Percentiles rank a stretch among this genome's conserved stretches.
Conservation (phyloP, 768 basidiomycete species). For the Trametes sanguinea region DNA sequence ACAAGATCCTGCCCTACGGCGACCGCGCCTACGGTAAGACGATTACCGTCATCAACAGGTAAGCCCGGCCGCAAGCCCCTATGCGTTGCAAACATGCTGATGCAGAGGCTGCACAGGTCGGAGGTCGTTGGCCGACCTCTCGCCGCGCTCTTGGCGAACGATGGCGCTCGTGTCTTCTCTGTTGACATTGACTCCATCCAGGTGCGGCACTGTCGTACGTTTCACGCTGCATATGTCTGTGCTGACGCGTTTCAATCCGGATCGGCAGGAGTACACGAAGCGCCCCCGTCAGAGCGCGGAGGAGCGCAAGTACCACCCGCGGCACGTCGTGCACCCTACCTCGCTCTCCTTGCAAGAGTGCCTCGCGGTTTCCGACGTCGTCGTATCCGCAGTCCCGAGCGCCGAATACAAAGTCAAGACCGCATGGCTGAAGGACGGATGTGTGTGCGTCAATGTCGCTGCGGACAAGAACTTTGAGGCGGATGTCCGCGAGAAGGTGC, state of each 20-base stretch:
- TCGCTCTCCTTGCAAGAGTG: constrained; percentile 74
- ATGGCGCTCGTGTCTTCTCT: constrained; percentile 93
- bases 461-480: constrained; percentile 96
- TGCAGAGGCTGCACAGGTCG: constrained; percentile 54
- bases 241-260: not conserved
- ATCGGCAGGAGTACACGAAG: constrained; percentile 85
- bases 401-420: constrained; percentile 88
- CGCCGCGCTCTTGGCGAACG: constrained; percentile 94
- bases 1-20: constrained; percentile 87
- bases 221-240: not conserved
- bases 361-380: constrained; percentile 85
- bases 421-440: constrained; percentile 88
- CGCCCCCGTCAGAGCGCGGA: constrained; percentile 57
- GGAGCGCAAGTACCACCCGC: constrained; percentile 72
- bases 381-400: constrained; percentile 91
- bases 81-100: not conserved
- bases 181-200: constrained; percentile 96
- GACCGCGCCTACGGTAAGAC: constrained; percentile 94
- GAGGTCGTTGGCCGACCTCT: constrained; percentile 97
- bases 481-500: constrained; percentile 88
- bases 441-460: constrained; percentile 89
- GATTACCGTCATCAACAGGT: constrained; percentile 94
- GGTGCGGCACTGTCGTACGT: constrained; percentile 37
- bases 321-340: constrained; percentile 77
- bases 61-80: constrained; percentile 17